These are phyloP conservation scores for Xylaria sp. DNA, from an alignment of 2,329 filamentous ascomycete species.

Conservation along the genomic window DNA sequence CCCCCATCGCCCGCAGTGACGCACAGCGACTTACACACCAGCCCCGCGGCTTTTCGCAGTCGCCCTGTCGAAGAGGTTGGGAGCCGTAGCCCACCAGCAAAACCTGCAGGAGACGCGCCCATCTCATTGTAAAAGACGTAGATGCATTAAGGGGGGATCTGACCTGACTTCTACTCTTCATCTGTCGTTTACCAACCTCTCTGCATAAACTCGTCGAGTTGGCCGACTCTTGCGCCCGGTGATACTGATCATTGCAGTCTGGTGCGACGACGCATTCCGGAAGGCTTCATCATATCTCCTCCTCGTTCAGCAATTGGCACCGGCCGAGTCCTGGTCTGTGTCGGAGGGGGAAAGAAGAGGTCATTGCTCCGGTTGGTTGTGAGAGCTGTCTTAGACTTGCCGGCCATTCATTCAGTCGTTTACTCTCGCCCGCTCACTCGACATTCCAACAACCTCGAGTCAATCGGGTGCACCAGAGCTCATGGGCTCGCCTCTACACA, in stretches of 20 bases:
- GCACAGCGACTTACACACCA: constrained; percentile 28
- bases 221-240: too few species aligned
- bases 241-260: background rate
- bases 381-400: constrained; percentile 17
- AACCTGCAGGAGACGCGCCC: constrained; percentile 12
- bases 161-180: background rate
- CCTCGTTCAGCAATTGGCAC: constrained; percentile 7
- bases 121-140: constrained; percentile 28
- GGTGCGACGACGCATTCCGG: background rate
- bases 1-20: constrained; percentile 11
- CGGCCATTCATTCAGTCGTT: constrained; percentile 8
- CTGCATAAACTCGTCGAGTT: too few species aligned
- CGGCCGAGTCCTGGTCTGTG: constrained; percentile 13
- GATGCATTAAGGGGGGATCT: constrained; percentile 32
- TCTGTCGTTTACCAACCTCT: background rate
- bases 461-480: constrained; percentile 6
- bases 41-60: constrained; percentile 31
- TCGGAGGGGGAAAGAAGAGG: constrained; percentile 17
- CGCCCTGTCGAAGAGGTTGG: constrained; percentile 31
- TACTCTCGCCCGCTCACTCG: constrained; percentile 20
- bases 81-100: constrained; percentile 22
- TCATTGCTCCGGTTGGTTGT: constrained; percentile 5
- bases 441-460: constrained; percentile 21
- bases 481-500: constrained; percentile 27
- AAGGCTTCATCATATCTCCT: background rate